Evolutionary conservation across 371 early-diverging fungal species (phyloP).

Genomic region (Mycotypha africana): DNA sequence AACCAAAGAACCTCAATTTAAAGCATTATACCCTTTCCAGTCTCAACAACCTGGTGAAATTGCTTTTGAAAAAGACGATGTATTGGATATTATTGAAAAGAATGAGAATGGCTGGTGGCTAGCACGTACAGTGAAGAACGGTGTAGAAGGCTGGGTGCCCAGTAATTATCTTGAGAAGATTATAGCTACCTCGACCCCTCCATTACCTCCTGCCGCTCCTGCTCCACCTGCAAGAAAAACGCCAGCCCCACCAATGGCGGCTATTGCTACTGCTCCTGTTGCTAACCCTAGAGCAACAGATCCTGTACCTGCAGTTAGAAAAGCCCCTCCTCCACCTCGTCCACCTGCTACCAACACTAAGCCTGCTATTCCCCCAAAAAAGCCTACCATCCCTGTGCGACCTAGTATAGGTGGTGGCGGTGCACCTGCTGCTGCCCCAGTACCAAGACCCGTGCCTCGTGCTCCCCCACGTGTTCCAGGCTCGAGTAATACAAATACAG

Average conservation of each 20-base stretch:
- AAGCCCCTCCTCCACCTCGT: conserved; percentile 41
- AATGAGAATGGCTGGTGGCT: conserved; percentile 84
- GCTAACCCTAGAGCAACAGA: background rate
- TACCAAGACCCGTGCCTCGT: conserved; percentile 35
- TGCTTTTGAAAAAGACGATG: conserved; percentile 58
- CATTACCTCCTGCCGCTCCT: conserved; percentile 44
- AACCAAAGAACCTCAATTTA: background rate
- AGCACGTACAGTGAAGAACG: conserved; percentile 62
- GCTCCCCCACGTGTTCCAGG: conserved; percentile 28
- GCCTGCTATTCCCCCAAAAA: conserved; percentile 40
- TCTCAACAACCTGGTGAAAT: conserved; percentile 62
- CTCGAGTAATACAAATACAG: conserved; percentile 32
- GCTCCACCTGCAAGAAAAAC: background rate
- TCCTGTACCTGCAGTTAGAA: conserved; percentile 46
- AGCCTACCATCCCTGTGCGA: conserved; percentile 47
- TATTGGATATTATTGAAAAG: conserved; percentile 71
- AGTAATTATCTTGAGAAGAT: conserved; percentile 72
- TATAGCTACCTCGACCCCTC: too few species aligned
- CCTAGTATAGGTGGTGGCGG: too few species aligned
- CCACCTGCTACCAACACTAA: conserved; percentile 47
- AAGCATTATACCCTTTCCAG: conserved; percentile 44
- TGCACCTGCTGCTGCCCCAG: conserved; percentile 13
- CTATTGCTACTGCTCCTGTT: background rate
- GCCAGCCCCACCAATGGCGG: background rate
- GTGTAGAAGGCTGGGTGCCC: conserved; percentile 81